Evolutionary conservation across 768 basidiomycete species (phyloP), one percentile per base, ranked within the genome.

Genomic region (Chalciporus sphaerocephalus): DNA sequence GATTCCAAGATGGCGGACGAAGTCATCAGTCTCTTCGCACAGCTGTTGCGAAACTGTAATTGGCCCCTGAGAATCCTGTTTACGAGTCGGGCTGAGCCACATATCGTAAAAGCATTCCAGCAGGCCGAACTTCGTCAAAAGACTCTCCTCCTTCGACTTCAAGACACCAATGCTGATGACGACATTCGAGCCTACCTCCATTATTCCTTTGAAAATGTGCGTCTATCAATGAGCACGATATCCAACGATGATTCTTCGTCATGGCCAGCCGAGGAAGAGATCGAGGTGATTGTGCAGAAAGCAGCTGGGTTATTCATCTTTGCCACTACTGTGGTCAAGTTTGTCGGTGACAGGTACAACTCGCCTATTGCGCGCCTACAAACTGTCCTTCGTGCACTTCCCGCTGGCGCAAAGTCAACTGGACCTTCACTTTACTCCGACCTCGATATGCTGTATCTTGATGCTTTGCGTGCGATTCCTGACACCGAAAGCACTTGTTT

Each of bases 241-340:
- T 38, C 54, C 7, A 33, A 25, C 15, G 30, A 9, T 5, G 21
- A 8, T 12, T 20, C 42, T 30, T 13, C 25, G 3, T 50, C 44
- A 2, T 63, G 62, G 62, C 58, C 61, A 3, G 44, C 58, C 7
- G 52, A 51, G 2, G 47, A 54, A 11, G 61, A 55, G 13, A 35
- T 63, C 18, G 52, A 55, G n/a, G 28, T 15, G 22, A 40, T 52
- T 3, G 53, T 63, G 9, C 30, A 51, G 15, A 53, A 51, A 13
- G 47, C 62, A 3, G 51, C 53, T 6, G 57, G 63, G 2, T 52
- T 64, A 23, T 66, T 66, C 22, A 58, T 63, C 12, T 62, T 60
- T 40, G 50, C 63, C 20, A 52, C 58, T 8, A 63, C 63, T 2
- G 55, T 65, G 24, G 44, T 65, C 34, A 59, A 56, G 33, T 61